phyloP scores from a whole-genome alignment of 192 early-diverging fungal genomes.

The Podila clonocystis region DNA sequence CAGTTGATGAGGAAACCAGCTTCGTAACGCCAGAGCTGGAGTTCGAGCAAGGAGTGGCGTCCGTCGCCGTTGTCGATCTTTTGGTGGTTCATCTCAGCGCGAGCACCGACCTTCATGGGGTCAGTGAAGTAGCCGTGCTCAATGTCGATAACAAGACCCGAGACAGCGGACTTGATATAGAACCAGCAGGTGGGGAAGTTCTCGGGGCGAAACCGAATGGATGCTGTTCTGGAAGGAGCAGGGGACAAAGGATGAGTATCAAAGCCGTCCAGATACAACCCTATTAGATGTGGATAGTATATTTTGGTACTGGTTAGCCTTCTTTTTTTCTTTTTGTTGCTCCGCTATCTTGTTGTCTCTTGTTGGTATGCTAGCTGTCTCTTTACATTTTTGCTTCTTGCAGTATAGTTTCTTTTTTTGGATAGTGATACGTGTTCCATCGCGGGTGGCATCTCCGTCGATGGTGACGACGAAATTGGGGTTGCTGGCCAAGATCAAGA shows the following conservation, averaged over 20 bases:
- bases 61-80: conserved; percentile 47
- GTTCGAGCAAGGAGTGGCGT: conserved; percentile 44
- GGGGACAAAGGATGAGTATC: conserved; percentile 24
- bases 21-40: conserved; percentile 54
- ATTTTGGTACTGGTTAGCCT: neutral
- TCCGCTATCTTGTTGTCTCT: neutral
- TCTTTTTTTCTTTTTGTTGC: neutral
- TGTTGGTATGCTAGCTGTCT: neutral
- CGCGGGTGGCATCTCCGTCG: conserved; percentile 41
- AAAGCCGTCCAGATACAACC: conserved; percentile 22
- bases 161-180: conserved; percentile 49
- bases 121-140: conserved; percentile 49
- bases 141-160: conserved; percentile 48
- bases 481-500: conserved; percentile 44
- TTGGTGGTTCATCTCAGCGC: conserved; percentile 52
- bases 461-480: conserved; percentile 44
- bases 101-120: conserved; percentile 51
- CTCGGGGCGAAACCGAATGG: conserved; percentile 44
- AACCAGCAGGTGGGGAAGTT: conserved; percentile 51
- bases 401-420: conserved; percentile 49
- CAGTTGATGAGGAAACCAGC: conserved; percentile 53
- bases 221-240: conserved; percentile 43
- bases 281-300: conserved; percentile 3
- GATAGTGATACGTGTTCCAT: conserved; percentile 44
- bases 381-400: conserved; percentile 49